Base-by-base conservation (phyloP, 176 grass and related monocot genomes). In the Eremochloa ophiuroides region DNA sequence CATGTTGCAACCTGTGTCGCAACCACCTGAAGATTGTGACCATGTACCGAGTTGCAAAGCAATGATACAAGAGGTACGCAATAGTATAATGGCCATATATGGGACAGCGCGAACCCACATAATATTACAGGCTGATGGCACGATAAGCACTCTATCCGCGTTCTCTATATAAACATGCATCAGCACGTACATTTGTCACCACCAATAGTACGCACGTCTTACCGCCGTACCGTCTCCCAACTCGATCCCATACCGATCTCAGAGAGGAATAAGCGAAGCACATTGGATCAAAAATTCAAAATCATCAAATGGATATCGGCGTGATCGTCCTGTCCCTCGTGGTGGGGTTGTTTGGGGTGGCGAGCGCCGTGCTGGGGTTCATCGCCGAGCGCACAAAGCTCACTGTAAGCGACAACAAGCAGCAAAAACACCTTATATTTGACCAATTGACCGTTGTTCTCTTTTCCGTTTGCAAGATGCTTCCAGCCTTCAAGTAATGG, bases 331-430 rank as follows among this genome's bases (percentile, higher is more conserved):
- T 68, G 22, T 7, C 41, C 31, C 18, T 39, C 18, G 31, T 82
- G 50, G 79, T 76, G 14, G 79, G 40, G 22, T 25, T 77, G 23
- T 23, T 82, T 0, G 79, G 72, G 53, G 3, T 77, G 17, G 26
- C 18, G 1, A 87, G 85, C 33, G 72, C 73, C 64, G 73, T 82
- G 38, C 72, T 87, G 16, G 85, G 78, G 8, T 76, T 87, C 85
- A 68, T 75, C 0, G 85, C 85, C 29, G 85, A 69, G 71, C 3
- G 0, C 25, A 53, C 13, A 33, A 87, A 34, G 31, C 79, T 87
- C 31, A 82, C 34, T 0, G 79, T 83, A 83, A 87, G 47, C 47
- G n/a, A n/a, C n/a, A n/a, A 20, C 15, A 48, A 48, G 5, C 15
- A 50, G 33, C 16, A 6, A 48, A 5, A 14, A 48, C 46, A 20